Evolutionary conservation across 2,329 filamentous ascomycete genomes (phyloP).

Genomic region (Neoascochyta sp.): DNA sequence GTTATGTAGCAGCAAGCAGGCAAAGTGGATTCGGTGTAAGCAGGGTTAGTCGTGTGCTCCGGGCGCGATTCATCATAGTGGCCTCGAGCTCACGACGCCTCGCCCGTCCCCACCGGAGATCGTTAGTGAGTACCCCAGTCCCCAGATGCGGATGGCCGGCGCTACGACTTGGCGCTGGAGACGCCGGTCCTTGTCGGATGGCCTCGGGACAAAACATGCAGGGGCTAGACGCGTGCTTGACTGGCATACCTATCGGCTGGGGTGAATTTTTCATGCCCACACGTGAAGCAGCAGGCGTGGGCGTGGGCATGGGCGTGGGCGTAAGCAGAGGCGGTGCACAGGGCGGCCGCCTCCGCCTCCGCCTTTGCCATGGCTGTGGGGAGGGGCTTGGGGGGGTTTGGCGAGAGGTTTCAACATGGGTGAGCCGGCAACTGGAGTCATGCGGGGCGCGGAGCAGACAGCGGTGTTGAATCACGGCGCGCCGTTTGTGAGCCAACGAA

Average conservation of each 20-base stretch:
- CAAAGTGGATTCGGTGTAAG: slow-evolving; percentile 29
- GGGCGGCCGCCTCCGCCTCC: slow-evolving; percentile 10
- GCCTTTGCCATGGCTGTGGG: slow-evolving; percentile 3
- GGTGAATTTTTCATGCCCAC: slow-evolving; percentile 8
- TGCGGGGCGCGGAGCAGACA: slow-evolving; percentile 10
- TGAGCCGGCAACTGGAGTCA: slow-evolving; percentile 7
- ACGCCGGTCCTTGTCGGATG: slow-evolving; percentile 33
- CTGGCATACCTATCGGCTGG: slow-evolving; percentile 19
- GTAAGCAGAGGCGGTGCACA: no score
- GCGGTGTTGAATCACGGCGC: slow-evolving; percentile 9
- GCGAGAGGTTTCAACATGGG: slow-evolving; percentile 2
- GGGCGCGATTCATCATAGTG: slow-evolving; percentile 29
- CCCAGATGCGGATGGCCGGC: slow-evolving; percentile 36
- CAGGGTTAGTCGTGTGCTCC: slow-evolving; percentile 26
- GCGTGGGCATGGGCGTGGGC: no score
- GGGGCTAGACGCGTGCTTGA: slow-evolving; percentile 12
- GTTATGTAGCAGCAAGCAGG: slow-evolving; percentile 35
- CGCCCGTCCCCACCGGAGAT: slow-evolving; percentile 32
- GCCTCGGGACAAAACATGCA: slow-evolving; percentile 27
- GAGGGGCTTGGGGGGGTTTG: background rate
- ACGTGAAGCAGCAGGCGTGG: no score
- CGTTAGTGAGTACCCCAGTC: slow-evolving; percentile 36
- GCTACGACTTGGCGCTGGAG: slow-evolving; percentile 24
- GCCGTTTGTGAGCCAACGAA: no score
- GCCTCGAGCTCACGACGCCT: slow-evolving; percentile 37